These are phyloP conservation scores for Sechiopsis laciniata DNA, from an alignment of 306 rosid species.

Conservation along the genomic window DNA sequence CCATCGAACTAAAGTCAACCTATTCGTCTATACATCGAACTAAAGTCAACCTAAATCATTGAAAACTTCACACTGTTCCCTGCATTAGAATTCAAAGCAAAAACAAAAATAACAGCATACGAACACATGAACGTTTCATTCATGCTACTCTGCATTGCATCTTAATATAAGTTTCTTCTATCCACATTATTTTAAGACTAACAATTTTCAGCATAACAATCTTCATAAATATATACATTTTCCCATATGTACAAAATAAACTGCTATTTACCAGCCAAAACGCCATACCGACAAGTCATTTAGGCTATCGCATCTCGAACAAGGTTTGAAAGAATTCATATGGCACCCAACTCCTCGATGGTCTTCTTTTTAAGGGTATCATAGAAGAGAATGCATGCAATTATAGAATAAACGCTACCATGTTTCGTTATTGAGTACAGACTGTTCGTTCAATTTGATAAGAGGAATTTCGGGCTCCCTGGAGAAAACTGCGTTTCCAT, in stretches of 20 bases:
- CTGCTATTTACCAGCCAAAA: conserved; percentile 11
- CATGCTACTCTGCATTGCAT: not conserved
- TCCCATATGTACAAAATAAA: conserved; percentile 13
- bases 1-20: not conserved
- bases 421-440: conserved; percentile 29
- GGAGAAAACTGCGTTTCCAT: conserved; percentile 56
- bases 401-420: conserved; percentile 10
- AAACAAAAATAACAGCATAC: conserved; percentile 3
- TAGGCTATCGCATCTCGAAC: not conserved
- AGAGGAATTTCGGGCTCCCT: conserved; percentile 49
- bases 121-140: not conserved
- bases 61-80: not conserved
- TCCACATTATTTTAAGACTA: not conserved
- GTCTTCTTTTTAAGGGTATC: conserved; percentile 6
- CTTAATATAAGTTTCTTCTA: not conserved
- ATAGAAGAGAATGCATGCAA: not conserved
- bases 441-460: conserved; percentile 37
- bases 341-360: not conserved
- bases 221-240: not conserved
- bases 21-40: not conserved
- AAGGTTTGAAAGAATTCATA: not conserved
- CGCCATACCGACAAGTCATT: not conserved
- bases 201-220: not conserved
- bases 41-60: not conserved
- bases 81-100: not conserved